These are phyloP conservation scores for Wilcoxina mikolae DNA, from an alignment of 495 filamentous ascomycete genomes.

Conservation along the genomic window DNA sequence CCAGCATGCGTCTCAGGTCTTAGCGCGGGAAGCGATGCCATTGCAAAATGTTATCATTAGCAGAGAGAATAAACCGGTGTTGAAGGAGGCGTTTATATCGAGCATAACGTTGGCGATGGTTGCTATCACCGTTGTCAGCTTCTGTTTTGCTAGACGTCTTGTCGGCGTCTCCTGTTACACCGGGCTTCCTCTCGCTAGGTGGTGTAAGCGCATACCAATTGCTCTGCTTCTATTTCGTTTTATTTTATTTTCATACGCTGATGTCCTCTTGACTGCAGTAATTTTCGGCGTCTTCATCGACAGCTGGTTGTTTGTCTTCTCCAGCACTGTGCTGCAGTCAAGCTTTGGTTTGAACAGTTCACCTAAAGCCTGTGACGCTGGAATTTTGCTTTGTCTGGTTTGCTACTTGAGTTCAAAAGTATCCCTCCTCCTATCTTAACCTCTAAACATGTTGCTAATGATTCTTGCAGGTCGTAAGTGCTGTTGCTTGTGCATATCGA, in stretches of 20 bases:
- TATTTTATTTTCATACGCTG: neutral
- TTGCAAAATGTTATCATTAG: neutral
- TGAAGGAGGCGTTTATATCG: slow-evolving; percentile 14
- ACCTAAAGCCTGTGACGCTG: slow-evolving; percentile 21
- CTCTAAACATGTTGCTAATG: neutral
- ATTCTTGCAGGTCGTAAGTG: slow-evolving; percentile 1
- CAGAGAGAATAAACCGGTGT: slow-evolving; percentile 1
- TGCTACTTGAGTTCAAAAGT: slow-evolving; percentile 29
- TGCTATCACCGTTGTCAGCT: slow-evolving; percentile 27
- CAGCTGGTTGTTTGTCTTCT: slow-evolving; percentile 27
- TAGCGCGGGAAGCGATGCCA: neutral
- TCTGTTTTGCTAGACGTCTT: slow-evolving; percentile 24
- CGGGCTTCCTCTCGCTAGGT: slow-evolving; percentile 23
- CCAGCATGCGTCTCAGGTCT: too few species aligned
- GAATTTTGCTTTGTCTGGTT: slow-evolving; percentile 26
- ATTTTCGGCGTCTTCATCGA: slow-evolving; percentile 24
- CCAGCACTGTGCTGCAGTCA: slow-evolving; percentile 26
- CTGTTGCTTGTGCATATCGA: neutral
- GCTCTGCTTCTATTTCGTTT: neutral
- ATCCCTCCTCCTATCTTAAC: neutral
- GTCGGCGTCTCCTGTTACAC: slow-evolving; percentile 9
- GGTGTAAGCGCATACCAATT: slow-evolving; percentile 21
- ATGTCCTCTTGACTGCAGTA: slow-evolving; percentile 10
- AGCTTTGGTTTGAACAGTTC: slow-evolving; percentile 26
- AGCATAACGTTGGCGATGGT: slow-evolving; percentile 28